phyloP scores from a whole-genome alignment of 2,329 filamentous ascomycete genomes.

The Ceratocystiopsis sp. region DNA sequence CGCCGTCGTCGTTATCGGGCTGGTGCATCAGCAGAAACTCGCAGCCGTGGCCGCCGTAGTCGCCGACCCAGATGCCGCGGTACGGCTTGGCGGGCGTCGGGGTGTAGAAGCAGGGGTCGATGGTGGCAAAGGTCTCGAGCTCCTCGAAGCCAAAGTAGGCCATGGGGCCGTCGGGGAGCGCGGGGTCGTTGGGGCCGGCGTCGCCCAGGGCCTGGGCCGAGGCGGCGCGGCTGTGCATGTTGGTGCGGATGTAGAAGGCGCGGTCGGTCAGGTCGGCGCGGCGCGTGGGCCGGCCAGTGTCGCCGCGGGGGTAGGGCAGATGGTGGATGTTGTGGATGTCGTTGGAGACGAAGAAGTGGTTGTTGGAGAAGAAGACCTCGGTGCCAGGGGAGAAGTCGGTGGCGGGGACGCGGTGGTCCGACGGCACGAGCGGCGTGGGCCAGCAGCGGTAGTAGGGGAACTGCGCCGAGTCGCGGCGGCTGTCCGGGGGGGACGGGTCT shows the following conservation, averaged over 20 bases:
- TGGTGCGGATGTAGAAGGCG: conserved; percentile 60
- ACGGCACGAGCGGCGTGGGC: conserved; percentile 59
- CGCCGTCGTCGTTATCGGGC: conserved; percentile 24
- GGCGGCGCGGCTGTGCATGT: conserved; percentile 30
- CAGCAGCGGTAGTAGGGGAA: conserved; percentile 44
- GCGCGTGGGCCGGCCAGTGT: no score
- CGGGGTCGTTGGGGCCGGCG: no score
- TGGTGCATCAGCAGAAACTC: conserved; percentile 79
- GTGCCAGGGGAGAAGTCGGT: conserved; percentile 1
- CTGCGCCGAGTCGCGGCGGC: no score
- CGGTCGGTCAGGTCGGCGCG: conserved; percentile 21
- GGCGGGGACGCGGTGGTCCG: conserved; percentile 32
- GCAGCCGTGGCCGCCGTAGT: conserved; percentile 75
- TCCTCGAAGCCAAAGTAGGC: conserved; percentile 19
- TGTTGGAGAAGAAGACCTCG: no score
- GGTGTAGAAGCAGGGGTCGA: conserved; percentile 60
- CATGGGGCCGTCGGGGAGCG: not conserved
- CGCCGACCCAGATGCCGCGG: conserved; percentile 82
- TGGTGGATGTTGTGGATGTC: no score
- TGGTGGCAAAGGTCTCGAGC: conserved; percentile 48
- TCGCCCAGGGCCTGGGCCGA: no score
- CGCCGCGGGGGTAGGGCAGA: no score
- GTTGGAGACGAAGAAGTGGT: no score
- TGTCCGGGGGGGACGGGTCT: no score
- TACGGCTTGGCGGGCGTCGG: conserved; percentile 68